phyloP scores from a whole-genome alignment of 192 early-diverging fungal species.

The Pilaira anomala region DNA sequence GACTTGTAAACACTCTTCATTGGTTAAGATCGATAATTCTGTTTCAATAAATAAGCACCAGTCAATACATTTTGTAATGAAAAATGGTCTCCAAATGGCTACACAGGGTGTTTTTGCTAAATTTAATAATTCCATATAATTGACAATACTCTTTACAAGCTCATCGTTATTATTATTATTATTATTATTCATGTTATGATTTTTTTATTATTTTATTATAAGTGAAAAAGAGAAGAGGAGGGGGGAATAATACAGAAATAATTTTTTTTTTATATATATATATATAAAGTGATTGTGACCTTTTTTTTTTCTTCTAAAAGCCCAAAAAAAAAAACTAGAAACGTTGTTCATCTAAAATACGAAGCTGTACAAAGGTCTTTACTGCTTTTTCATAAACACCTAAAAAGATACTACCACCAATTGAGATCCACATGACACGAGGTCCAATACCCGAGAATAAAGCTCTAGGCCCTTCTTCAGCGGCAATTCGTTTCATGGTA shows the following conservation, averaged over 20 bases:
- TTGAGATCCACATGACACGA: conserved; percentile 91
- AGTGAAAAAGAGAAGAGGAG: neutral
- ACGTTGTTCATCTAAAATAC: conserved; percentile 23
- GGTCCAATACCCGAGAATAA: conserved; percentile 91
- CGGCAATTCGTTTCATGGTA: conserved; percentile 71
- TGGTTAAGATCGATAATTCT: conserved; percentile 4
- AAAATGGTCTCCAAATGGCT: conserved; percentile 2
- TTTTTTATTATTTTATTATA: neutral
- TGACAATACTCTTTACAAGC: neutral
- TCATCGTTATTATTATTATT: neutral
- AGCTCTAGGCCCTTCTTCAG: conserved; percentile 72
- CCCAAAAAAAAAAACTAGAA: neutral
- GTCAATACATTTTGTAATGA: conserved; percentile 9
- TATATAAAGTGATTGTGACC: too few species aligned
- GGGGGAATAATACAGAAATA: neutral
- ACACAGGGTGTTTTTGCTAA: conserved; percentile 7
- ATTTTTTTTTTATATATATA: too few species aligned
- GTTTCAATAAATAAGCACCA: conserved; percentile 20
- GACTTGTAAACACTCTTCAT: neutral
- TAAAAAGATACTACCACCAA: conserved; percentile 94
- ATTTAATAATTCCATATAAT: conserved; percentile 8
- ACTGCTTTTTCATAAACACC: conserved; percentile 87
- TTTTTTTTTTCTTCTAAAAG: too few species aligned
- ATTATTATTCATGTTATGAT: too few species aligned
- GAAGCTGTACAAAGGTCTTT: conserved; percentile 34